A percentile compares a stretch with the other conserved stretches of the same genome.
phyloP scores from a whole-genome alignment of 108 stramenopile species.

The Cylindrotheca fusiformis region DNA sequence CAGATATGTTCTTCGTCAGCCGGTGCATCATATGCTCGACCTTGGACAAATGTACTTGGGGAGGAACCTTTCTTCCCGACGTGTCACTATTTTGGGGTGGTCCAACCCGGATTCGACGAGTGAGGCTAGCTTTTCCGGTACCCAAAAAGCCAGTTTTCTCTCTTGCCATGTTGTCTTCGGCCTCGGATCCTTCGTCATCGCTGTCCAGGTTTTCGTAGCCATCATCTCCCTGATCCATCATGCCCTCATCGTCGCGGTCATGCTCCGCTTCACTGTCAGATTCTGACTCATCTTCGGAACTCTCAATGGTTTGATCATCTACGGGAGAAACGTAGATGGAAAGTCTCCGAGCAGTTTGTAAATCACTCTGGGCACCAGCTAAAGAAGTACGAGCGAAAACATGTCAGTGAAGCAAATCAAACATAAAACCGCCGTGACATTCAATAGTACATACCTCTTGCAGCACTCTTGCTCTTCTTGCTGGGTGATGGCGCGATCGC shows the following conservation, averaged over 20 bases:
- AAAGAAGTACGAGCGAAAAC: no score
- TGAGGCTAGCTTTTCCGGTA: conserved; percentile 30
- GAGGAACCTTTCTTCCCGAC: conserved; percentile 27
- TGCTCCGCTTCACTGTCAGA: conserved; percentile 33
- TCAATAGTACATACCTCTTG: conserved; percentile 15
- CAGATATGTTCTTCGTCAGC: conserved; percentile 35
- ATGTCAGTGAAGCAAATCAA: no score
- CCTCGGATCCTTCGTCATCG: conserved; percentile 41
- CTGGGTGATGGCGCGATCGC: conserved; percentile 48
- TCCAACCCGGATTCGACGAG: conserved; percentile 33
- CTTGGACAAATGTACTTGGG: conserved; percentile 36
- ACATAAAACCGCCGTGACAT: no score
- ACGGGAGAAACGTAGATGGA: conserved; percentile 26
- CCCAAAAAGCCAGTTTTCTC: conserved; percentile 12
- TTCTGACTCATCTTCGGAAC: conserved; percentile 22
- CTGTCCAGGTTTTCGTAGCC: conserved; percentile 34
- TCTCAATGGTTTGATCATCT: conserved; percentile 29
- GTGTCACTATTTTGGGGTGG: conserved; percentile 48
- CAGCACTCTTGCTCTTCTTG: conserved; percentile 21
- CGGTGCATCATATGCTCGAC: conserved; percentile 44
- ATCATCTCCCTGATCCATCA: conserved; percentile 33
- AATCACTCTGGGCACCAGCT: no score
- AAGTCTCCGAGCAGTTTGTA: conserved; percentile 20
- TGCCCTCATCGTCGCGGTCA: conserved; percentile 33
- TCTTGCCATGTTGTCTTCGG: conserved; percentile 7